Conservation (phyloP, 805 yeast species). For the Wickerhamiella allomyrinae region DNA sequence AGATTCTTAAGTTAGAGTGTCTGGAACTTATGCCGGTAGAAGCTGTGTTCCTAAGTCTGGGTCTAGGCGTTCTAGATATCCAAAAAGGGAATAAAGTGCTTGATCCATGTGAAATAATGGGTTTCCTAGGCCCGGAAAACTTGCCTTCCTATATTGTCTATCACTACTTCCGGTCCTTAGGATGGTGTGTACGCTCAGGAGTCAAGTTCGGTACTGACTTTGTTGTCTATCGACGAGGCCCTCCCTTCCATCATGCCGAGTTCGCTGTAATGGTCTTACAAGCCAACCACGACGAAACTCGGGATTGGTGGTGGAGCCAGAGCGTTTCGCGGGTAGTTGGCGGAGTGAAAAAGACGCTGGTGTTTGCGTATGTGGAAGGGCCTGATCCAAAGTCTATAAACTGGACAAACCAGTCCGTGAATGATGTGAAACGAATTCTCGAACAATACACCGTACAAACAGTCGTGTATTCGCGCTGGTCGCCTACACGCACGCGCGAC, state of each 20-base stretch:
- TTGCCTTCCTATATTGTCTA: conserved; percentile 56
- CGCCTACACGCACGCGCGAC: conserved; percentile 72
- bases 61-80: conserved; percentile 36
- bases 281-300: conserved; percentile 22
- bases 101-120: background rate
- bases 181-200: conserved; percentile 92
- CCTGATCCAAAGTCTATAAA: conserved; percentile 27
- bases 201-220: conserved; percentile 84
- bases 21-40: conserved; percentile 68
- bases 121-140: conserved; percentile 19
- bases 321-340: conserved; percentile 68
- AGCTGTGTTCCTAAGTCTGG: conserved; percentile 51
- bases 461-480: conserved; percentile 65
- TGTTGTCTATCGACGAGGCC: conserved; percentile 76
- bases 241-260: conserved; percentile 92
- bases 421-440: conserved; percentile 27
- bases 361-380: conserved; percentile 50
- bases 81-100: conserved; percentile 9
- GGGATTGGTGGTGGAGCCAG: conserved; percentile 47
- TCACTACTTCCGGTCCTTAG: conserved; percentile 73
- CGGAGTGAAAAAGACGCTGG: conserved; percentile 68
- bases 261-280: conserved; percentile 48
- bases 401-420: conserved; percentile 15
- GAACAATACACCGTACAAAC: conserved; percentile 43
- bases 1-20: conserved; percentile 24